Base-by-base conservation (phyloP, 176 grass and related monocot genomes). In the Puya raimondii region DNA sequence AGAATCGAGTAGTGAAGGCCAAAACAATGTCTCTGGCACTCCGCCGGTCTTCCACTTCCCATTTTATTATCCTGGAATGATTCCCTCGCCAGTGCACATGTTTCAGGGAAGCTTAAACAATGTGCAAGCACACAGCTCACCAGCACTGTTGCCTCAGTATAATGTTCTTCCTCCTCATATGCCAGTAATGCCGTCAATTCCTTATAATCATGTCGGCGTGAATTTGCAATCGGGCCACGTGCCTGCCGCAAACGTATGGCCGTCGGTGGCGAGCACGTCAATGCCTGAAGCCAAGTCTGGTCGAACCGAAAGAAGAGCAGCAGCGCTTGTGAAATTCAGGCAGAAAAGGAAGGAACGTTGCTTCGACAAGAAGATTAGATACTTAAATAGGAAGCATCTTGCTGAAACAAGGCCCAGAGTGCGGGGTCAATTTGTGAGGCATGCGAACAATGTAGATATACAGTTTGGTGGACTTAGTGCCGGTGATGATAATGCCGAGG, bases 361-460 rank as follows among this genome's bases (percentile, higher is more conserved):
- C 67, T 97, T 97, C 69, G 87, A 97, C 69, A 97, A 97, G 84
- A 97, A 97, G 66, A 91, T 97, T 69, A 90, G 94, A 57, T 97
- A 97, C 76, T 76, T 82, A 50, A 97, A 90, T 65, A 29, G 89
- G 50, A 97, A 97, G 80, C 84, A 77, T 67, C 80, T 93, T 66
- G 94, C 94, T 52, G 87, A 97, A 71, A 90, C 80, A 2, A 93
- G 94, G 82, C 94, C 74, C 3, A 90, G 89, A 64, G 80, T 97
- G 26, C 78, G 86, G 69, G 94, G 94, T 15, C 94, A 97, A n/a
- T 97, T 97, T 75, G 94, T 92, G 61, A 87, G 90, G 63, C 87
- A 90, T 42, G 48, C 73, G 69, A 74, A 74, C 71, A 85, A 82
- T 70, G 63, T 72, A 9, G 90, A 88, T 78, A 70, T 87, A 74